These are phyloP conservation scores for Lotus japonicus DNA, from an alignment of 306 rosid species.

Conservation along the genomic window DNA sequence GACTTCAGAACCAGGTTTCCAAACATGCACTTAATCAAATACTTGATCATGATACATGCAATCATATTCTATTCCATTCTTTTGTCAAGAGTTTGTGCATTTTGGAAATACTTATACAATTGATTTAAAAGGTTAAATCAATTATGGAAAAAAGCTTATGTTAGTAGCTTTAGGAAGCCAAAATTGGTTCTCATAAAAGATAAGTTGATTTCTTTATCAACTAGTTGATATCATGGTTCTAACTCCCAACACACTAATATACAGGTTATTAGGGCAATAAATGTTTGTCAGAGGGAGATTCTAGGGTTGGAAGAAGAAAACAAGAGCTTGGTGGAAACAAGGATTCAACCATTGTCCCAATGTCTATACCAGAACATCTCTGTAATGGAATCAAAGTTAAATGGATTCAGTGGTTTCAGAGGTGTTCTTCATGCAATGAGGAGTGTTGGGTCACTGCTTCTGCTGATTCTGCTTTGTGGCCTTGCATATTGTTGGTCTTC, in stretches of 20 bases:
- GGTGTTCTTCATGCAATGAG: slow-evolving; percentile 80
- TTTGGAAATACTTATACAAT: too few species aligned
- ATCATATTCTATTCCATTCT: too few species aligned
- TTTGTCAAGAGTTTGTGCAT: too few species aligned
- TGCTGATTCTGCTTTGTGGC: slow-evolving; percentile 55
- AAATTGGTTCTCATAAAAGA: too few species aligned
- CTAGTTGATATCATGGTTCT: too few species aligned
- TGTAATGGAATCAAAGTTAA: slow-evolving; percentile 42
- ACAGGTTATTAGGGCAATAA: slow-evolving; percentile 52
- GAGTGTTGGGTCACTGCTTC: slow-evolving; percentile 57
- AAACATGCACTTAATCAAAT: too few species aligned
- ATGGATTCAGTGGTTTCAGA: slow-evolving; percentile 76
- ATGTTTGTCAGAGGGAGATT: slow-evolving; percentile 59
- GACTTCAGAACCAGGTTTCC: too few species aligned
- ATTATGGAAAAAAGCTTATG: too few species aligned
- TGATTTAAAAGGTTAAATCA: too few species aligned
- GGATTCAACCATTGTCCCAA: slow-evolving; percentile 51
- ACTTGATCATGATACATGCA: too few species aligned
- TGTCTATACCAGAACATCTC: slow-evolving; percentile 34
- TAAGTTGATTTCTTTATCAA: too few species aligned
- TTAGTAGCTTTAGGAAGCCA: too few species aligned
- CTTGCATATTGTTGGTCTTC: slow-evolving; percentile 63
- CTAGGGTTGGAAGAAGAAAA: slow-evolving; percentile 71
- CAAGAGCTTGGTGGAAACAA: slow-evolving; percentile 54
- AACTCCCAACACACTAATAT: neutral